Base-by-base conservation (phyloP, 2,329 filamentous ascomycete species). In the Aaosphaeria pasadenensis region DNA sequence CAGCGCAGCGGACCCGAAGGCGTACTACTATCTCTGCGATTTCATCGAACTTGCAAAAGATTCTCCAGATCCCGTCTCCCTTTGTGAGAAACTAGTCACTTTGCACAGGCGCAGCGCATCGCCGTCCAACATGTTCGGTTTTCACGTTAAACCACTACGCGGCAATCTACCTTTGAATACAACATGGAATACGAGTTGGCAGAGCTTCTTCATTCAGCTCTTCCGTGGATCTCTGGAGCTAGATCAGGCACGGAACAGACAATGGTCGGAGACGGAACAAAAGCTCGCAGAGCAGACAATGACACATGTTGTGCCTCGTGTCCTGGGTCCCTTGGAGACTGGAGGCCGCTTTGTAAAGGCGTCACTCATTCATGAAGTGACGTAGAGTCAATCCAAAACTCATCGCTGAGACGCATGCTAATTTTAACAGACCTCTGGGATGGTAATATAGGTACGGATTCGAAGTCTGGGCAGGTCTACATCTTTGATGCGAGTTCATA, bases 1-100 rank as follows among this genome's bases (percentile, higher is more conserved):
- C 29, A 32, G 45, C 17, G 24, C 53, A n/a, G 47, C 45, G 30
- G 46, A 75, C 62, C 39, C 70, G 65, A 66, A 53, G 70, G 59
- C 53, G 13, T 56, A 66, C 44, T 67, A 65, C 47, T 55, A 60
- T 17, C 49, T 64, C 17, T 53, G 44, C 13, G 55, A 67, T 31
- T 66, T 58, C 42, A 47, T 54, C n/a, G 50, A 66, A 17, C 52
- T 67, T 39, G 45, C 43, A 1, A 51, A 58, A 7, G 7, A 31
- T 2, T 4, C 43, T 31, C 45, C 63, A 11, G 53, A 56, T 7
- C 58, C 57, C 4, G 40, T 49, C 6, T 54, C 56, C 6, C 54
- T 66, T n/a, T 41, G 52, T 4, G 24, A 47, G 1, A 47, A 31
- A 7, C 48, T 67, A 1, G 61, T 63, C 32, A 47, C 58, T 5